A percentile compares a stretch with the other conserved stretches of the same genome.
These are phyloP conservation scores for Thuja plicata DNA, from an alignment of 83 land plant species.

Conservation along the genomic window DNA sequence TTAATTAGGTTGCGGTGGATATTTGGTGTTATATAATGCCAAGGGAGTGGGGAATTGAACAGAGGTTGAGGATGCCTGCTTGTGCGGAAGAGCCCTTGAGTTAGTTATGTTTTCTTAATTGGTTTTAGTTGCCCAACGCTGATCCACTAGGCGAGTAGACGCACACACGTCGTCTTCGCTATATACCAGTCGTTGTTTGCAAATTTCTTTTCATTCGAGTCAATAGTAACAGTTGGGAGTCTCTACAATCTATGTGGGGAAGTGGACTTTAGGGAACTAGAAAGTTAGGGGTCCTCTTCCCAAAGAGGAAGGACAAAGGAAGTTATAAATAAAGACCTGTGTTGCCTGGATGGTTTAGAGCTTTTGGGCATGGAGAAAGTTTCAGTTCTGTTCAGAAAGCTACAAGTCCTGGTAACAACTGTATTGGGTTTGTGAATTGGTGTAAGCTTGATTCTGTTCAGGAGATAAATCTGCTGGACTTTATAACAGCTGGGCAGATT, in stretches of 20 bases:
- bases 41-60: background rate
- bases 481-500: background rate
- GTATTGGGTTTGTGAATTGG: background rate
- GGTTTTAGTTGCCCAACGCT: background rate
- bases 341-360: background rate
- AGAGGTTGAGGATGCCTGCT: background rate
- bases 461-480: background rate
- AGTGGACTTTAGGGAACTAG: background rate
- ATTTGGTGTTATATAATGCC: background rate
- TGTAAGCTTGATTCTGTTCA: background rate
- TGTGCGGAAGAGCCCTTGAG: background rate
- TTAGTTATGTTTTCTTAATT: background rate
- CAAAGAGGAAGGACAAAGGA: background rate
- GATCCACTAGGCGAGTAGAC: background rate
- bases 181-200: background rate
- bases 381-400: background rate
- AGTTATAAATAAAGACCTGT: background rate
- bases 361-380: background rate
- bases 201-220: background rate
- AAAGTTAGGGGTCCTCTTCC: background rate
- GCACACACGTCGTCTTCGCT: background rate
- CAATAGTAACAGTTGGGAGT: background rate
- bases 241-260: background rate
- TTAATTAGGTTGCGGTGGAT: background rate
- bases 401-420: background rate